phyloP scores from a whole-genome alignment of 2,329 filamentous ascomycete genomes.

The Metarhizium robertsii region DNA sequence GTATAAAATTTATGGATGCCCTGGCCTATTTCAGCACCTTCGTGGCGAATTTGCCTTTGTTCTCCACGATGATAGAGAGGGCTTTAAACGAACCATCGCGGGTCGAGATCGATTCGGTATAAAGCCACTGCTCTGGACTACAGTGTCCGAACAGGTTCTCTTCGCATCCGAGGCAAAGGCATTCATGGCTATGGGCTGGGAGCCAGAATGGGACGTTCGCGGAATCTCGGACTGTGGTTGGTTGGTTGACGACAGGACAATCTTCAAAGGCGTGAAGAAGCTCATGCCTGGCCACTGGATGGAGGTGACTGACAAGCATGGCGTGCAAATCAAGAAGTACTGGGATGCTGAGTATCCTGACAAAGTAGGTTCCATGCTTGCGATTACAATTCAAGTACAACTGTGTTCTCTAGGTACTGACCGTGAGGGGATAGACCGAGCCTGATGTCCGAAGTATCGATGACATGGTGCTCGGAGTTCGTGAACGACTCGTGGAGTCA shows the following conservation, averaged over 20 bases:
- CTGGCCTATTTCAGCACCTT: constrained; percentile 27
- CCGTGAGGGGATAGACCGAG: constrained; percentile 12
- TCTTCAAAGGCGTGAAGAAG: constrained; percentile 39
- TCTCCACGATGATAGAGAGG: constrained; percentile 33
- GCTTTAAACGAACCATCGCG: constrained; percentile 31
- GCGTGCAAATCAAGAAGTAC: constrained; percentile 33
- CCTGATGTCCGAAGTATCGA: constrained; percentile 34
- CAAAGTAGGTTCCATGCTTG: constrained; percentile 27
- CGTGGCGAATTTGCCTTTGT: constrained; percentile 46
- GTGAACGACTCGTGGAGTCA: constrained; percentile 39
- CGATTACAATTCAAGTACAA: too few species aligned
- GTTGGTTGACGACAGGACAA: constrained; percentile 33
- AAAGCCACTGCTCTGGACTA: constrained; percentile 46
- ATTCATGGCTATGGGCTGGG: constrained; percentile 40
- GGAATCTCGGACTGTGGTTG: constrained; percentile 33
- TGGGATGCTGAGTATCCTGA: constrained; percentile 44
- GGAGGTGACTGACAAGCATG: constrained; percentile 23
- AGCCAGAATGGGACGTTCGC: constrained; percentile 42
- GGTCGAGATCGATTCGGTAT: constrained; percentile 47
- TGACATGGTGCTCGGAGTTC: constrained; percentile 41
- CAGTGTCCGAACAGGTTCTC: constrained; percentile 29
- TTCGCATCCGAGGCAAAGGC: constrained; percentile 46
- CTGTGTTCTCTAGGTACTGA: background rate
- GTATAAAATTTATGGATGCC: constrained; percentile 37
- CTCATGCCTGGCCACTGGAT: constrained; percentile 34